Conservation (phyloP, 441 rosid species). For the Manihot esculenta region DNA sequence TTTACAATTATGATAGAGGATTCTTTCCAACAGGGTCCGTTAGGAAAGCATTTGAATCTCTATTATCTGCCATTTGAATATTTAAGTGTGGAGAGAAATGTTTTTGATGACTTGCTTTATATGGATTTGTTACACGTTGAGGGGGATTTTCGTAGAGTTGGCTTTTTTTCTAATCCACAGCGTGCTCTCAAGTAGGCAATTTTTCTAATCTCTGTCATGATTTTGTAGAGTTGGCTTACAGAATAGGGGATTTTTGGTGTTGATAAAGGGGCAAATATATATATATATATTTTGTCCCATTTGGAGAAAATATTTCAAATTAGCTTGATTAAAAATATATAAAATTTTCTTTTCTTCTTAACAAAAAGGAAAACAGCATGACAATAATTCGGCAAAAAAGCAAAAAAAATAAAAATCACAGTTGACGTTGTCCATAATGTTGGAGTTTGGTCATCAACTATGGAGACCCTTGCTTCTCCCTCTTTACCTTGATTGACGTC, state of each 20-base stretch:
- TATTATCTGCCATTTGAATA: too few relatives aligned
- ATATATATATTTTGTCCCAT: conserved; percentile 27
- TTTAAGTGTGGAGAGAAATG: too few relatives aligned
- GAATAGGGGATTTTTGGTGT: conserved; percentile 29
- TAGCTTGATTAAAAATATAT: neutral
- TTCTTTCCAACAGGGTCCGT: too few relatives aligned
- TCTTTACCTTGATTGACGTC: neutral
- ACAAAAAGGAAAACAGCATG: neutral
- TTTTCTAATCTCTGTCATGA: conserved; percentile 28
- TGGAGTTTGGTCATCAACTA: conserved; percentile 1
- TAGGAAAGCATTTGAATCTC: too few relatives aligned
- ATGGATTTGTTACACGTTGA: too few relatives aligned
- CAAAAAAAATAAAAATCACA: too few relatives aligned
- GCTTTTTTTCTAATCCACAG: too few relatives aligned
- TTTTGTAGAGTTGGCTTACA: conserved; percentile 49
- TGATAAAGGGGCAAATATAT: conserved; percentile 27
- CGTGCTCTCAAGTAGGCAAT: conserved; percentile 18
- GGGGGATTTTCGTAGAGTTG: too few relatives aligned
- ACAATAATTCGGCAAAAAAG: neutral
- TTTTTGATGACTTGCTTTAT: too few relatives aligned
- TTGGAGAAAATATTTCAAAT: too few relatives aligned
- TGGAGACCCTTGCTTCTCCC: neutral
- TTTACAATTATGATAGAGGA: too few relatives aligned
- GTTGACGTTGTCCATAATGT: neutral
- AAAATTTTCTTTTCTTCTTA: too few relatives aligned